Base-by-base conservation (phyloP, 257 asterid species). In the Fraxinus quadrangulata region DNA sequence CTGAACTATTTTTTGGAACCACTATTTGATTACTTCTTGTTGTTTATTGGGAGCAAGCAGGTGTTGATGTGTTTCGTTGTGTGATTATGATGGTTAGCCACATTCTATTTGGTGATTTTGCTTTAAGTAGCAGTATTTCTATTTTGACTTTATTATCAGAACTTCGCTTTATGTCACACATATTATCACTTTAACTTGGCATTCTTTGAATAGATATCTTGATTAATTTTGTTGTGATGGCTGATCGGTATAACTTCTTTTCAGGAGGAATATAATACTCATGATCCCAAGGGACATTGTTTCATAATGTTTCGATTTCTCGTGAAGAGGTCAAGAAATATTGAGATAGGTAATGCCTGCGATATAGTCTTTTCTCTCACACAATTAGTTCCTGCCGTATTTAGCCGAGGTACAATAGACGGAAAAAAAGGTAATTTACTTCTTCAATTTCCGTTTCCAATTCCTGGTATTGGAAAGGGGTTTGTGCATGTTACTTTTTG, bases 351-450 rank as follows among this genome's bases (percentile, higher is more conserved):
- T 70, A 97, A 97, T 87, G 97, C 98, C 34, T 94, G 93, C 78
- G 97, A 96, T 85, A 93, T 96, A 67, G 99, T 96, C 70, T 96
- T 96, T 89, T 97, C 97, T 71, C 99, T 96, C 76, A 97, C 97
- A 4, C 97, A 96, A 75, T 96, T 97, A 77, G 91, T 93, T 17
- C 93, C 97, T 89, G 99, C 96, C 39, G 99, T 98, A 76, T 96
- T 93, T 86, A 96, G 97, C 82, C 90, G 98, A 88, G 99, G 99
- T 92, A 75, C 72, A 74, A 72, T 13, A 61, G 14, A 71, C 12
- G 7, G 7, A 3, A 73, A 77, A 73, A 36, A 36, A 37, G 36
- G 4, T 67, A 51, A 42, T 42, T 42, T 23, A 3, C 42, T 45
- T 17, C 0, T 37, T 28, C 42, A 19, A 31, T 61, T 61, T 23